Percentiles rank a stretch among this genome's conserved stretches.
Evolutionary conservation across 768 basidiomycete genomes (phyloP).

Genomic region (Leucogyrophana mollusca): DNA sequence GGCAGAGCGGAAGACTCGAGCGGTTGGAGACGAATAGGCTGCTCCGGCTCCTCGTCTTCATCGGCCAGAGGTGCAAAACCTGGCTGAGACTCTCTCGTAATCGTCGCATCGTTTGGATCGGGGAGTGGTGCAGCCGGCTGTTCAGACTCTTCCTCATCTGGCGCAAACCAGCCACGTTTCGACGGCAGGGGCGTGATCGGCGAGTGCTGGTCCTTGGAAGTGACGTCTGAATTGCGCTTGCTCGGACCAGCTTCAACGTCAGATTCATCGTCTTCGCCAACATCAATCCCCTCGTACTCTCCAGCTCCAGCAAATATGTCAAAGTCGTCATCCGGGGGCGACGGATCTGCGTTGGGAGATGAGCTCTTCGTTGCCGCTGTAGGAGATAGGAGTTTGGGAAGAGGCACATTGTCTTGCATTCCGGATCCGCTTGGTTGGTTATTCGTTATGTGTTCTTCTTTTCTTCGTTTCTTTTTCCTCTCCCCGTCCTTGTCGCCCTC

Average conservation of each 20-base stretch:
- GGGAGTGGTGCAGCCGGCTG: not conserved
- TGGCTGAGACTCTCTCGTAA: constrained; percentile 11
- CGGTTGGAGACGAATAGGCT: constrained; percentile 60
- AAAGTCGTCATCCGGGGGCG: constrained; percentile 53
- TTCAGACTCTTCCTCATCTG: constrained; percentile 34
- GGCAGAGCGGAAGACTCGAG: constrained; percentile 79
- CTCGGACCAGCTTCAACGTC: constrained; percentile 30
- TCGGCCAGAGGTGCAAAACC: constrained; percentile 24
- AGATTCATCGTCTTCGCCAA: constrained; percentile 54
- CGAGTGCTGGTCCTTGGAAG: constrained; percentile 9
- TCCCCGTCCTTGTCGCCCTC: constrained; percentile 37
- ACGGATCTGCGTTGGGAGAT: constrained; percentile 17
- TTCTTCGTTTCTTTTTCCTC: constrained; percentile 63
- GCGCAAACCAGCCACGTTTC: constrained; percentile 46
- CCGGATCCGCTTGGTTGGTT: constrained; percentile 22
- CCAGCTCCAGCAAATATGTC: constrained; percentile 89
- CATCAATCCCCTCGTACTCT: constrained; percentile 72
- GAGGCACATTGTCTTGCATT: constrained; percentile 19
- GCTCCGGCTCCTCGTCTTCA: constrained; percentile 39
- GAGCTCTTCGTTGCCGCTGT: constrained; percentile 4
- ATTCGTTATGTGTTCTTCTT: constrained; percentile 32
- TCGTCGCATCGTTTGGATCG: not conserved
- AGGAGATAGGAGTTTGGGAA: not conserved
- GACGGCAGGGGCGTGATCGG: constrained; percentile 6
- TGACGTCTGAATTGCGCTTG: constrained; percentile 11